These are phyloP conservation scores for Cutaneotrichosporon cutaneum DNA, from an alignment of 1,284 basidiomycete genomes.

Conservation along the genomic window DNA sequence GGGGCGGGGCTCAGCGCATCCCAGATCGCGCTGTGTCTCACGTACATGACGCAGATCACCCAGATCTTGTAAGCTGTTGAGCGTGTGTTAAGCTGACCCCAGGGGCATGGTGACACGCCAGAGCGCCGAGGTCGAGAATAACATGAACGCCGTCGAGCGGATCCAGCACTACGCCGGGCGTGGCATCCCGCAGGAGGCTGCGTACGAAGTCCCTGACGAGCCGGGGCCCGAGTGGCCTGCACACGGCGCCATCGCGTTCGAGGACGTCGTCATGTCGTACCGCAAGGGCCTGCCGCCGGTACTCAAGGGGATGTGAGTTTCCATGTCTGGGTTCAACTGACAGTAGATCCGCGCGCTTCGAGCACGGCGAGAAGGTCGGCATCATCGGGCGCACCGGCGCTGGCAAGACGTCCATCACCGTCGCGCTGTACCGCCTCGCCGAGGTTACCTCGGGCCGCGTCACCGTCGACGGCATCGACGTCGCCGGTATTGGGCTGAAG, in stretches of 20 bases:
- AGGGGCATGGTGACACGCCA: constrained; percentile 57
- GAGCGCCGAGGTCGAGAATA: constrained; percentile 64
- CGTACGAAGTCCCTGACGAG: constrained; percentile 61
- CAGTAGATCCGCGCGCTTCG: constrained; percentile 25
- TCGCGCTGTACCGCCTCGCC: constrained; percentile 56
- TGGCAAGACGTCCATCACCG: constrained; percentile 62
- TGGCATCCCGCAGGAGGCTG: constrained; percentile 62
- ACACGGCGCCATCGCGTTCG: constrained; percentile 42
- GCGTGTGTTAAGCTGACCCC: neutral
- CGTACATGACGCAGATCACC: constrained; percentile 58
- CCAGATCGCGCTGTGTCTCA: constrained; percentile 69
- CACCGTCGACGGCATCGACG: constrained; percentile 54
- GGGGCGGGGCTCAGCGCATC: constrained; percentile 62
- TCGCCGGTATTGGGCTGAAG: constrained; percentile 56
- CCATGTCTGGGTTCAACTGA: neutral
- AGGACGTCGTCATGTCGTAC: constrained; percentile 53
- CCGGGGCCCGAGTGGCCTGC: constrained; percentile 56
- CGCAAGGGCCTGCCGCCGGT: constrained; percentile 55
- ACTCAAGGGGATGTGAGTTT: constrained; percentile 54
- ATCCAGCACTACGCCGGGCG: constrained; percentile 63
- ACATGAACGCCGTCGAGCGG: constrained; percentile 69
- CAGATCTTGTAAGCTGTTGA: constrained; percentile 53
- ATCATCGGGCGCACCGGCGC: constrained; percentile 57
- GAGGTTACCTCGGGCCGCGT: constrained; percentile 54
- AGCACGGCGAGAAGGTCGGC: constrained; percentile 57